phyloP scores from a whole-genome alignment of 805 yeast species.

The Candida maesae region DNA sequence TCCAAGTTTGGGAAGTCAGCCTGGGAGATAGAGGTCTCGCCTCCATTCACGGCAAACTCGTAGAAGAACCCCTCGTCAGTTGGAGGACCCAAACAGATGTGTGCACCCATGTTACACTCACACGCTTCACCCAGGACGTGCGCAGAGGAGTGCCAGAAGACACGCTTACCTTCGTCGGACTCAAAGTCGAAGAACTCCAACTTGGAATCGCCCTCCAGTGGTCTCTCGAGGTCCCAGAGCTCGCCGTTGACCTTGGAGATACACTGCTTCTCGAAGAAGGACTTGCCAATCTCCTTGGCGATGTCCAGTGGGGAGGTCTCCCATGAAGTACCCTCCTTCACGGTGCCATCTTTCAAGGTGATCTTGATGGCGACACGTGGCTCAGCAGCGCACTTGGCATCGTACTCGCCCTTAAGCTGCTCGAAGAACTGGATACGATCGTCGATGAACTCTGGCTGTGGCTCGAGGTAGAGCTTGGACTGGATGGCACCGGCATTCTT shows the following conservation, averaged over 20 bases:
- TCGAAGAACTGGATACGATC: slow-evolving; percentile 78
- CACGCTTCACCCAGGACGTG: slow-evolving; percentile 98
- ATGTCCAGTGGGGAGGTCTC: slow-evolving; percentile 88
- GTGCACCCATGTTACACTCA: slow-evolving; percentile 95
- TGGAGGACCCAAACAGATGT: slow-evolving; percentile 93
- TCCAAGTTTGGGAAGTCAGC: slow-evolving; percentile 83
- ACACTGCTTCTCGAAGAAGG: slow-evolving; percentile 84
- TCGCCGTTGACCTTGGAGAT: slow-evolving; percentile 87
- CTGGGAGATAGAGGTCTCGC: slow-evolving; percentile 70
- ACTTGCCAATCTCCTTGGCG: slow-evolving; percentile 79
- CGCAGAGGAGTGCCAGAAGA: slow-evolving; percentile 99
- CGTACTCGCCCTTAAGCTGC: slow-evolving; percentile 71
- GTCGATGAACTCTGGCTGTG: slow-evolving; percentile 81
- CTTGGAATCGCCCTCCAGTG: slow-evolving; percentile 66
- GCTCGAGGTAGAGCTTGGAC: slow-evolving; percentile 50
- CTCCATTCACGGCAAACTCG: slow-evolving; percentile 85
- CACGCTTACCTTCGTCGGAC: slow-evolving; percentile 89
- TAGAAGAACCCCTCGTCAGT: slow-evolving; percentile 97
- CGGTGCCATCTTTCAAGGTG: slow-evolving; percentile 82
- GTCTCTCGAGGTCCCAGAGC: slow-evolving; percentile 95
- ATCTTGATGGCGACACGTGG: slow-evolving; percentile 64
- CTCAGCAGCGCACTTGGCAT: slow-evolving; percentile 63
- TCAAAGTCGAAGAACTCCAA: slow-evolving; percentile 89
- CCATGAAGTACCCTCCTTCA: slow-evolving; percentile 75
- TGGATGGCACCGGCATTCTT: slow-evolving; percentile 33